Percentiles rank a stretch among this genome's conserved stretches.
Evolutionary conservation across 306 rosid species (phyloP).

Genomic region (Malus asiatica): DNA sequence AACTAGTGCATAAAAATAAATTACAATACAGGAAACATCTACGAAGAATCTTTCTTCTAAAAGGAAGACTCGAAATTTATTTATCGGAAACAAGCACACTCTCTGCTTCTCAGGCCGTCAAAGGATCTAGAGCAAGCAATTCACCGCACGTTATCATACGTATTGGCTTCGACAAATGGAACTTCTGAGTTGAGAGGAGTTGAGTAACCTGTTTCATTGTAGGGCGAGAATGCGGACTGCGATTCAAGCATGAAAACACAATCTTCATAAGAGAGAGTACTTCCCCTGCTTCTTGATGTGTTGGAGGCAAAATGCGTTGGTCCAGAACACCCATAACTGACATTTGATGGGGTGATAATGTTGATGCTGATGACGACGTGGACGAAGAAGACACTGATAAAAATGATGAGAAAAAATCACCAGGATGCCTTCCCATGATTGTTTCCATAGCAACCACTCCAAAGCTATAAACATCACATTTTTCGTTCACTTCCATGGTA

Average conservation of each 20-base stretch:
- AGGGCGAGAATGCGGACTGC: not conserved
- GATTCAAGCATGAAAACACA: not conserved
- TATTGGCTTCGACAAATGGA: not conserved
- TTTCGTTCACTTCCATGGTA: not conserved
- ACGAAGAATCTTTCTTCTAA: not conserved
- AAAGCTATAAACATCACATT: slow-evolving; percentile 4
- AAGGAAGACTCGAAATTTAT: not conserved
- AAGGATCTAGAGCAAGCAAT: not conserved
- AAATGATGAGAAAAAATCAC: not conserved
- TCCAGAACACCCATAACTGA: not conserved
- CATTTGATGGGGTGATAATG: not conserved
- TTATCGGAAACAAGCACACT: too few species aligned
- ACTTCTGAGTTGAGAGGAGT: not conserved
- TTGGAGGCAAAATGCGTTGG: not conserved
- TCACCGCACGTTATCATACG: not conserved
- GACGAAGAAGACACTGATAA: not conserved
- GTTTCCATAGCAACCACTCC: slow-evolving; percentile 8
- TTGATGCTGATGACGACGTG: accelerated
- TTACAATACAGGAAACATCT: not conserved
- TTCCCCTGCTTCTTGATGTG: not conserved
- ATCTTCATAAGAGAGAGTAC: not conserved
- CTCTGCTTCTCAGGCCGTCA: not conserved
- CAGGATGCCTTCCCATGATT: slow-evolving; percentile 4
- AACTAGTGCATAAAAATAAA: not conserved
- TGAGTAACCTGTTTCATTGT: slow-evolving; percentile 2